Evolutionary conservation across 2,329 filamentous ascomycete genomes (phyloP).

Genomic region (Mollisiaceae sp.): DNA sequence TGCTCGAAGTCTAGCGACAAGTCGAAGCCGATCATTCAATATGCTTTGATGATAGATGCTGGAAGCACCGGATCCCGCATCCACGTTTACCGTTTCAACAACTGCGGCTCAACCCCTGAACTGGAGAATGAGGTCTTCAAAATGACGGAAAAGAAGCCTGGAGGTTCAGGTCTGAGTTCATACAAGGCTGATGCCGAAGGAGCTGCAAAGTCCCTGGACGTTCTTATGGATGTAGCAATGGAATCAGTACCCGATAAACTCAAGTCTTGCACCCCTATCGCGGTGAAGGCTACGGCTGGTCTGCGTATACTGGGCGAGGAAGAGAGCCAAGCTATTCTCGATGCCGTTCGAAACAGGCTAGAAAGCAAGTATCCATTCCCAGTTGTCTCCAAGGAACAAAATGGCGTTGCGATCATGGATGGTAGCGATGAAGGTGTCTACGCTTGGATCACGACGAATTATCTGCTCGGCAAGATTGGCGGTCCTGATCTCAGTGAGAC

Average conservation of each 20-base stretch:
- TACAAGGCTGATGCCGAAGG: constrained; percentile 85
- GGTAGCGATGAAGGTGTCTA: constrained; percentile 97
- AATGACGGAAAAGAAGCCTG: constrained; percentile 86
- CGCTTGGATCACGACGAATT: constrained; percentile 99
- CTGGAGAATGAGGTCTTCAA: constrained; percentile 92
- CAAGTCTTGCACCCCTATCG: constrained; percentile 89
- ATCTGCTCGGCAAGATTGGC: constrained; percentile 96
- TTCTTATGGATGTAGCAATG: constrained; percentile 85
- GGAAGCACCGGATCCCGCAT: constrained; percentile 97
- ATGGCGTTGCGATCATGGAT: constrained; percentile 96
- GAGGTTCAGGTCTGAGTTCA: constrained; percentile 76
- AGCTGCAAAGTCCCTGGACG: constrained; percentile 88
- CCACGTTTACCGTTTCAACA: constrained; percentile 99
- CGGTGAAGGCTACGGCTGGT: constrained; percentile 97
- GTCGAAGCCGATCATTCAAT: constrained; percentile 93
- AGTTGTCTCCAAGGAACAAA: constrained; percentile 82
- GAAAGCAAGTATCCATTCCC: constrained; percentile 95
- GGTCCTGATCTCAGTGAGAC: constrained; percentile 88
- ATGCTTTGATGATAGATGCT: constrained; percentile 98
- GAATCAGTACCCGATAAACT: constrained; percentile 83
- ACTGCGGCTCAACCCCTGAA: constrained; percentile 94
- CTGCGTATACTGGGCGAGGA: constrained; percentile 78
- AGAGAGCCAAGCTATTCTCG: constrained; percentile 82
- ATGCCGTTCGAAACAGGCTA: constrained; percentile 80
- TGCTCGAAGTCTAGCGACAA: constrained; percentile 85